Evolutionary conservation across 768 basidiomycete genomes (phyloP).

Genomic region (Rhodotorula diobovata): DNA sequence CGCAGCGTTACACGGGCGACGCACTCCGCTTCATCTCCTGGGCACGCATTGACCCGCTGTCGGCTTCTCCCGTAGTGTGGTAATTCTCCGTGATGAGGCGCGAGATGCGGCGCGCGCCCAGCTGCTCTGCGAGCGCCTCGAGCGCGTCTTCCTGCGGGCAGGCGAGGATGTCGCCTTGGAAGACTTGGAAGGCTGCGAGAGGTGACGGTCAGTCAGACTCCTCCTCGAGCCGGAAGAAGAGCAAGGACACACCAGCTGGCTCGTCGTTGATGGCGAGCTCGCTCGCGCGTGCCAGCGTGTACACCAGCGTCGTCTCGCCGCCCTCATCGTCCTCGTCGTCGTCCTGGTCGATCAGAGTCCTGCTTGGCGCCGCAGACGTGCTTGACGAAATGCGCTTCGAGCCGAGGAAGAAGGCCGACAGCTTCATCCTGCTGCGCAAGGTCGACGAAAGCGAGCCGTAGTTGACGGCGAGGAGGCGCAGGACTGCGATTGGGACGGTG

Average conservation of each 20-base stretch:
- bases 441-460: slow-evolving; percentile 49
- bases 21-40: slow-evolving; percentile 15
- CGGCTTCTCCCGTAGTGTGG: slow-evolving; percentile 38
- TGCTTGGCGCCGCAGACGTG: slow-evolving; percentile 43
- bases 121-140: slow-evolving; percentile 73
- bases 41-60: slow-evolving; percentile 17
- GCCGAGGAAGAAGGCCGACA: slow-evolving; percentile 67
- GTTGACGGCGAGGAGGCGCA: slow-evolving; percentile 82
- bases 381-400: slow-evolving; percentile 57
- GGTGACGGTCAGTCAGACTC: neutral
- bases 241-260: slow-evolving; percentile 52
- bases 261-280: slow-evolving; percentile 82
- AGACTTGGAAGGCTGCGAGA: slow-evolving; percentile 24
- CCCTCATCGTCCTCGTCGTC: slow-evolving; percentile 67
- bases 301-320: slow-evolving; percentile 28
- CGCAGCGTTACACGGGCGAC: too few relatives aligned
- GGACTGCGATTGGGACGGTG: slow-evolving; percentile 51
- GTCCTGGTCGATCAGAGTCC: slow-evolving; percentile 59
- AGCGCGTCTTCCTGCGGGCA: slow-evolving; percentile 80
- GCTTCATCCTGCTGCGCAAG: slow-evolving; percentile 61
- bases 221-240: neutral
- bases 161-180: slow-evolving; percentile 34
- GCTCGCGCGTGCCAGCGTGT: slow-evolving; percentile 31
- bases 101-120: slow-evolving; percentile 73
- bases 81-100: slow-evolving; percentile 73